Conservation (phyloP, 352 stramenopile species). For the Globisporangium camurandrum region DNA sequence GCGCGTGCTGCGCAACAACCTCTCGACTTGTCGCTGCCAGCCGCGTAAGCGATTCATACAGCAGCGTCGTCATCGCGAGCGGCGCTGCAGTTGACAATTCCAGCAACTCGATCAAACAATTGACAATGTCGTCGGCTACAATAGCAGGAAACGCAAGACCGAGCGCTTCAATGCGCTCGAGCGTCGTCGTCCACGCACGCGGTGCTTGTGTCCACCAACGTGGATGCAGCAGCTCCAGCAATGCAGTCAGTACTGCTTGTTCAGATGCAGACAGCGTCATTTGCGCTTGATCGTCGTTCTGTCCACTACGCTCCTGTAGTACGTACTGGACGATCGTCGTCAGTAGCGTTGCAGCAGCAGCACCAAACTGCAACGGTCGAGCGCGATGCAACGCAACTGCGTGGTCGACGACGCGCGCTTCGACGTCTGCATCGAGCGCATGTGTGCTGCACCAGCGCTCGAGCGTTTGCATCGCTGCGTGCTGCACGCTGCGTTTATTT, state of each 20-base stretch:
- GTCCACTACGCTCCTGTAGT: too few species aligned
- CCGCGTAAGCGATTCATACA: neutral
- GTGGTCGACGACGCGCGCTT: neutral
- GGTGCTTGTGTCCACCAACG: conserved; percentile 4
- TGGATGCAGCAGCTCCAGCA: conserved; percentile 27
- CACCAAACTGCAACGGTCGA: conserved; percentile 22
- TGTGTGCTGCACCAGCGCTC: neutral
- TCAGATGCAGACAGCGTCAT: neutral
- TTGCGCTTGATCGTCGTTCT: neutral
- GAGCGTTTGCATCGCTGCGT: neutral
- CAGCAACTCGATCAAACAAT: neutral
- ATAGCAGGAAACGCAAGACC: neutral
- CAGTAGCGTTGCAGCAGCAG: conserved; percentile 11
- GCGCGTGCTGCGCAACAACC: neutral
- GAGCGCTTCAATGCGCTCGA: neutral
- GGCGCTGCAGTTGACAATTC: neutral
- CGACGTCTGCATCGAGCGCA: neutral
- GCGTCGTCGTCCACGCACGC: neutral
- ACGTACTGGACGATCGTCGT: neutral
- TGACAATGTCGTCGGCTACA: neutral
- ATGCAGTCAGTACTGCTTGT: neutral
- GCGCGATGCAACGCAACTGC: conserved; percentile 3
- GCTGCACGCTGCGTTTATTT: too few species aligned
- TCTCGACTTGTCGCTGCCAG: neutral
- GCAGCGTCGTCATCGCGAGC: neutral